Percentiles rank a stretch among this genome's conserved stretches.
Evolutionary conservation across 345 rosid species (phyloP).

Genomic region (Boechera retrofracta): DNA sequence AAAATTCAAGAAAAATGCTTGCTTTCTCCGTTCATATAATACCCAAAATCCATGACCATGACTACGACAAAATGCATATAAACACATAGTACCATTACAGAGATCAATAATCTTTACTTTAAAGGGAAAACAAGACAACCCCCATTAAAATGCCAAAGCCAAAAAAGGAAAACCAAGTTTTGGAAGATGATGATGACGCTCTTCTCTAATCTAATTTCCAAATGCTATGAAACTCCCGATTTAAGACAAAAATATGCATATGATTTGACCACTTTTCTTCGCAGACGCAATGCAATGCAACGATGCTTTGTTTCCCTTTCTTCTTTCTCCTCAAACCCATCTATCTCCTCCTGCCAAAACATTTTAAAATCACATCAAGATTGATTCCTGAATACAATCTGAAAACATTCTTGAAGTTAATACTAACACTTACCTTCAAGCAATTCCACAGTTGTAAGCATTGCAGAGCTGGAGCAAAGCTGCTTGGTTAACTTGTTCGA

Average conservation of each 20-base stretch:
- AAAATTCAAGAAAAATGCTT: background rate
- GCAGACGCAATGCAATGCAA: conserved; percentile 12
- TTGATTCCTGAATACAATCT: conserved; percentile 1
- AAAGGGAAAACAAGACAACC: background rate
- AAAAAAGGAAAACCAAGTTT: conserved; percentile 22
- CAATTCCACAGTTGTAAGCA: conserved; percentile 61
- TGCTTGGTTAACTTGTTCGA: conserved; percentile 74
- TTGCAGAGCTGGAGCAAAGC: conserved; percentile 75
- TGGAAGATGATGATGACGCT: conserved; percentile 24
- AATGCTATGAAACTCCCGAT: conserved; percentile 30
- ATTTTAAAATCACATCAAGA: conserved; percentile 12
- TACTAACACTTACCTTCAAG: conserved; percentile 63
- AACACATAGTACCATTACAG: conserved; percentile 29
- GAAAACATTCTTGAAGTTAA: background rate
- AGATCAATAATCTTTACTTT: conserved; percentile 11
- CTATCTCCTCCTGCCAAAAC: conserved; percentile 37
- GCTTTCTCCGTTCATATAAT: conserved; percentile 1
- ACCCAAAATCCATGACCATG: conserved; percentile 14
- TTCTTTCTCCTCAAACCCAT: background rate
- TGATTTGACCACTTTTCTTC: conserved; percentile 23
- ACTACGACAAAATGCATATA: conserved; percentile 42
- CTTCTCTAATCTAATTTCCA: conserved; percentile 25
- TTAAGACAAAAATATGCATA: conserved; percentile 11
- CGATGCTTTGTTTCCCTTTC: conserved; percentile 14
- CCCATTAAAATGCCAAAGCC: conserved; percentile 10